Percentiles rank a stretch among this genome's conserved stretches.
phyloP scores from a whole-genome alignment of 805 yeast genomes.

The Clavispora asparagi region DNA sequence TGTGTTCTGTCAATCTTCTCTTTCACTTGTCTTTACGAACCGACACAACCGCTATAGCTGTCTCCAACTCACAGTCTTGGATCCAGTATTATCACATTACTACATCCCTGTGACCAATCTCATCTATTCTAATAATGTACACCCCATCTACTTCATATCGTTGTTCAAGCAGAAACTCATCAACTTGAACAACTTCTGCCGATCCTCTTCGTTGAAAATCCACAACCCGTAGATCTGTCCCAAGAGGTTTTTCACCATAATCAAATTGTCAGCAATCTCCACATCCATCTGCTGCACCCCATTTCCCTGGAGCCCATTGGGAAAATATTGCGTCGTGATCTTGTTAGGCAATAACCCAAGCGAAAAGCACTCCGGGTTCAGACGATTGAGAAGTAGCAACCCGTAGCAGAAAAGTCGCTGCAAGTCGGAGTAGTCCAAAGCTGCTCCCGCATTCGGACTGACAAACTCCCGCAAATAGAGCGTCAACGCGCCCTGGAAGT shows the following conservation, averaged over 20 bases:
- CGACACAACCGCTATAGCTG: too few species aligned
- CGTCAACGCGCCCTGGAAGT: conserved; percentile 65
- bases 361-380: conserved; percentile 65
- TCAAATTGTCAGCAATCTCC: conserved; percentile 63
- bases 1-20: too few species aligned
- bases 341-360: conserved; percentile 61
- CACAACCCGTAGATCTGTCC: conserved; percentile 76
- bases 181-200: conserved; percentile 52
- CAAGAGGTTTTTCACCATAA: conserved; percentile 60
- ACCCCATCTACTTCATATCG: conserved; percentile 13
- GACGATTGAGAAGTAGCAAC: conserved; percentile 61
- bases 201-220: conserved; percentile 66
- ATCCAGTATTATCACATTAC: too few species aligned
- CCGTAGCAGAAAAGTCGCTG: conserved; percentile 58
- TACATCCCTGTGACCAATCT: too few species aligned
- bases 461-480: conserved; percentile 51
- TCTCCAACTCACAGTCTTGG: too few species aligned
- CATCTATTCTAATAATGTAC: neutral
- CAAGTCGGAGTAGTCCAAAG: conserved; percentile 19
- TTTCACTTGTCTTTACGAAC: too few species aligned
- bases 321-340: conserved; percentile 41
- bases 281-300: conserved; percentile 50
- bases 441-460: conserved; percentile 17
- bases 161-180: conserved; percentile 36
- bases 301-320: conserved; percentile 24